Percentiles rank a stretch among this genome's conserved stretches.
These are phyloP conservation scores for Naganishia vishniacii DNA, from an alignment of 768 basidiomycete genomes.

Conservation along the genomic window DNA sequence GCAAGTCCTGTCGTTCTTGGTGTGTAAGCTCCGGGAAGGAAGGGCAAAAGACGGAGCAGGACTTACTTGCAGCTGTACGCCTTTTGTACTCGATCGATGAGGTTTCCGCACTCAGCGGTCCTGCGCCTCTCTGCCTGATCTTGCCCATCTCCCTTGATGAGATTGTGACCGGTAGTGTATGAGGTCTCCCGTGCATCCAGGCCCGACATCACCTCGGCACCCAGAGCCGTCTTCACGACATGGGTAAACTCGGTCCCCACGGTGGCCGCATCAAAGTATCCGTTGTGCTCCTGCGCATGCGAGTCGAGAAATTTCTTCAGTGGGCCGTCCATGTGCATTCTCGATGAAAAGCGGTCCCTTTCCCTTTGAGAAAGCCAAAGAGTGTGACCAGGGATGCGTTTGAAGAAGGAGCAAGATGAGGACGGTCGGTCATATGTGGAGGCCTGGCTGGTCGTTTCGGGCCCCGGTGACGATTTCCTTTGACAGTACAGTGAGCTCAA, in stretches of 20 bases:
- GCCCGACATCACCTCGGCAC: conserved; percentile 2
- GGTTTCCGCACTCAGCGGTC: conserved; percentile 10
- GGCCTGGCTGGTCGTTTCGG: too few species aligned
- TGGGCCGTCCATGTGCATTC: neutral
- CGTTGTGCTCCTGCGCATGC: neutral
- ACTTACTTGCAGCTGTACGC: conserved; percentile 91
- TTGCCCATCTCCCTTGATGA: neutral
- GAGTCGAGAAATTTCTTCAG: neutral
- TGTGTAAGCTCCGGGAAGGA: neutral
- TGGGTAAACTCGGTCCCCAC: conserved; percentile 1
- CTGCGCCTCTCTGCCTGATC: too few species aligned
- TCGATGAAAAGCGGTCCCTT: neutral
- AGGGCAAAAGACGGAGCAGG: neutral
- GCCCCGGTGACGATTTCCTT: too few species aligned
- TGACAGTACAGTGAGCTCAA: too few species aligned
- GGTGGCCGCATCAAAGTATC: neutral
- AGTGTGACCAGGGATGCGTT: neutral
- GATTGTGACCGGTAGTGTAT: too few species aligned
- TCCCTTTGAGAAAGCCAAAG: neutral
- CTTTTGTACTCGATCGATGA: conserved; percentile 52
- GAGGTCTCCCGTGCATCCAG: neutral
- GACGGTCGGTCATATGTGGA: too few species aligned
- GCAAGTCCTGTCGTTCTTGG: conserved; percentile 87
- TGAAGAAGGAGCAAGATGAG: too few species aligned
- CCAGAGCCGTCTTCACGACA: neutral